A percentile compares a stretch with the other conserved stretches of the same genome.
phyloP scores from a whole-genome alignment of 805 yeast species.

The Candida arabinofermentans region DNA sequence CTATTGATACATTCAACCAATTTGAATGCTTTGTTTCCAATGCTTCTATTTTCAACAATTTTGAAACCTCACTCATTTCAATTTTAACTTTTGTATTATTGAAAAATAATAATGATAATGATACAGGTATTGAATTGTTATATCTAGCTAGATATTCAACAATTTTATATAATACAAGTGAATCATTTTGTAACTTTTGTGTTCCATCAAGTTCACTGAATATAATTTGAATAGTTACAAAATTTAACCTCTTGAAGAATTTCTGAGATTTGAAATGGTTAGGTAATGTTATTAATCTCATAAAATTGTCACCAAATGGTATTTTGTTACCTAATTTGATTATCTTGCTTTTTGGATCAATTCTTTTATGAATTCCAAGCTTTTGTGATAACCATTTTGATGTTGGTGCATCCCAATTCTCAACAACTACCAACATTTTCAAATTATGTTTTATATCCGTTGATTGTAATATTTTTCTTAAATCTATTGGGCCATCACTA shows the following conservation, averaged over 20 bases:
- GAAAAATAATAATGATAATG: constrained; percentile 3
- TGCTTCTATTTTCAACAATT: background rate
- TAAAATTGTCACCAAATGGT: constrained; percentile 1
- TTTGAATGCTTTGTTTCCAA: background rate
- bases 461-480: background rate
- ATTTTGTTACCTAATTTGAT: constrained; percentile 1
- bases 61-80: background rate
- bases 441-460: constrained; percentile 26
- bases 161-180: constrained; percentile 17
- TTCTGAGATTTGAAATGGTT: constrained; percentile 33
- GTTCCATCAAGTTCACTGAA: constrained; percentile 19
- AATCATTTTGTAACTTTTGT: constrained; percentile 11
- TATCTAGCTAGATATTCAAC: constrained; percentile 17
- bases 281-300: constrained; percentile 42
- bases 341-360: constrained; percentile 16
- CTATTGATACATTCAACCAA: constrained; percentile 1
- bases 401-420: constrained; percentile 42
- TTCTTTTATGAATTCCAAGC: constrained; percentile 32
- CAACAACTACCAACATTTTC: constrained; percentile 36
- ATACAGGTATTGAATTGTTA: constrained; percentile 8
- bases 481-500: constrained; percentile 37
- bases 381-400: constrained; percentile 50
- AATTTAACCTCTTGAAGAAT: constrained; percentile 37
- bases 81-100: constrained; percentile 1
- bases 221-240: constrained; percentile 53